These are phyloP conservation scores for Rheum nobile DNA, from an alignment of 148 eudicot genomes.

Conservation along the genomic window DNA sequence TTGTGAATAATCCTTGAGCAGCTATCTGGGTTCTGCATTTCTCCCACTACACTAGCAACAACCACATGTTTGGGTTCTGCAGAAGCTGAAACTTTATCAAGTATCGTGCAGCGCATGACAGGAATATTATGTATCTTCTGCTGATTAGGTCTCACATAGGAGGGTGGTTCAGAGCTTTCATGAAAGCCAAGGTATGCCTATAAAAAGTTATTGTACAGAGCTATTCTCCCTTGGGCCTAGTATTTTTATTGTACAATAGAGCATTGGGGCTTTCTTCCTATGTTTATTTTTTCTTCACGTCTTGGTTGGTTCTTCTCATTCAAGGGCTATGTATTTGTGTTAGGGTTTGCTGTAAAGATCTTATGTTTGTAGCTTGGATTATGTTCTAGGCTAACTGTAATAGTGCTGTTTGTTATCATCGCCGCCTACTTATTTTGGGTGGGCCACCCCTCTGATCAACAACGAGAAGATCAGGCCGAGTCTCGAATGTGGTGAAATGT, in stretches of 20 bases:
- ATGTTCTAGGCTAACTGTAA: not conserved
- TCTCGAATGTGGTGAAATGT: not conserved
- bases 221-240: not conserved
- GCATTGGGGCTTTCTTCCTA: not conserved
- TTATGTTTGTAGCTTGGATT: slow-evolving; percentile 7
- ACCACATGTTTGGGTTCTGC: not conserved
- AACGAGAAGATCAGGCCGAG: not conserved
- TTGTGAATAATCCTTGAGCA: not conserved
- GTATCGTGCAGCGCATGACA: not conserved
- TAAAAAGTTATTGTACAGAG: not conserved
- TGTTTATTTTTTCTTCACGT: not conserved
- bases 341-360: not conserved
- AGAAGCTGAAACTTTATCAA: not conserved
- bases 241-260: not conserved
- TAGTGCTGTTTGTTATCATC: not conserved
- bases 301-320: not conserved
- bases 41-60: not conserved
- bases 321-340: not conserved
- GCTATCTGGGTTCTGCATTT: not conserved
- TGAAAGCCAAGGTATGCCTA: not conserved
- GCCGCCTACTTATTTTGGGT: not conserved
- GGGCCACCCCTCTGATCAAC: no score
- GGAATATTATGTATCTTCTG: not conserved
- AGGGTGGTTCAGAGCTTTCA: not conserved
- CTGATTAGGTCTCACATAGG: not conserved